phyloP scores from a whole-genome alignment of 345 rosid species.

The Jatropha curcas region DNA sequence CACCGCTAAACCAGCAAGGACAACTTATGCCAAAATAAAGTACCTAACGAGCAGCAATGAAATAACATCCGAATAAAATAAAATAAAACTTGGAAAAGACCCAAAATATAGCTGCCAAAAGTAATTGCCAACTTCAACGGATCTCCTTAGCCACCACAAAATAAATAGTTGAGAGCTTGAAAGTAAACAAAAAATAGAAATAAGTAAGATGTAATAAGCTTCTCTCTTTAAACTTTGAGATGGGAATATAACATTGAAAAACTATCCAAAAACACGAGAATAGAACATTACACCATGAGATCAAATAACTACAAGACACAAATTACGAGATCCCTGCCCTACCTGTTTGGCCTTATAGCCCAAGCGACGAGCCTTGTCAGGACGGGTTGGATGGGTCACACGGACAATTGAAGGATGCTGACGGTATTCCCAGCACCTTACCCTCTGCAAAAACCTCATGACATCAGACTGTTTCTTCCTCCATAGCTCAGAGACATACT shows the following conservation, averaged over 20 bases:
- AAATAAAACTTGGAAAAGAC: too few species aligned
- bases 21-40: not conserved
- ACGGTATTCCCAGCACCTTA: constrained; percentile 98
- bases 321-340: not conserved
- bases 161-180: too few species aligned
- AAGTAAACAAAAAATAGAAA: too few species aligned
- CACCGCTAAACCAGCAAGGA: constrained; percentile 32
- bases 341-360: constrained; percentile 99
- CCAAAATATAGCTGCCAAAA: too few species aligned
- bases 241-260: too few species aligned
- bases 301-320: not conserved
- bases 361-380: constrained; percentile 93
- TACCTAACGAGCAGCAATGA: not conserved
- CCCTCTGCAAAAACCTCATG: constrained; percentile 95
- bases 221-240: too few species aligned
- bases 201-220: too few species aligned
- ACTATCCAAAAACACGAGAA: not conserved
- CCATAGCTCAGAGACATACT: constrained; percentile 97
- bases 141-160: too few species aligned
- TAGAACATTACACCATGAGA: too few species aligned
- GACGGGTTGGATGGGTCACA: constrained; percentile 86
- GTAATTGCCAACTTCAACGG: too few species aligned
- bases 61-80: too few species aligned
- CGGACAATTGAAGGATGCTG: constrained; percentile 96
- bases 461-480: constrained; percentile 99